These are phyloP conservation scores for Ustilaginoidea virens DNA, from an alignment of 2,329 filamentous ascomycete species.

Conservation along the genomic window DNA sequence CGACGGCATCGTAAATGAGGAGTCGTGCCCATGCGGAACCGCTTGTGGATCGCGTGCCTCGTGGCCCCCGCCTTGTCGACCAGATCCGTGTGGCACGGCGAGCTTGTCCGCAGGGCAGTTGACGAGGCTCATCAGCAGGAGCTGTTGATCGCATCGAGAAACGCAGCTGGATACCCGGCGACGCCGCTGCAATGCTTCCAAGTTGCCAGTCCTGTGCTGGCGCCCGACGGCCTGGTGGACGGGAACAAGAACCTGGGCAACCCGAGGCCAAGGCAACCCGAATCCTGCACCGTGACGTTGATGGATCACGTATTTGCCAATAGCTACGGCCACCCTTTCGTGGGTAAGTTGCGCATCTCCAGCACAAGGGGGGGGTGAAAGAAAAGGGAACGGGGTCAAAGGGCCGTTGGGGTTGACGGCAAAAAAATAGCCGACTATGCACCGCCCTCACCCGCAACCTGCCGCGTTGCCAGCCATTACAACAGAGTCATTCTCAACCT, in stretches of 20 bases:
- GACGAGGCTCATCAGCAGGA: background rate
- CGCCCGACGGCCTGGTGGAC: constrained; percentile 21
- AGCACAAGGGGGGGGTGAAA: no score
- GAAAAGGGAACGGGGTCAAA: no score
- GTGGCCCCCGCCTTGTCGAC: background rate
- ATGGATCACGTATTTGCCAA: constrained; percentile 57
- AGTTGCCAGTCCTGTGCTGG: constrained; percentile 50
- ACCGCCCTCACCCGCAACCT: constrained; percentile 37
- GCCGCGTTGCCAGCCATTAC: constrained; percentile 54
- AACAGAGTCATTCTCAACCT: constrained; percentile 64
- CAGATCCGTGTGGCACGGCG: no score
- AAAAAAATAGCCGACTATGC: constrained; percentile 5
- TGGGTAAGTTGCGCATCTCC: constrained; percentile 36
- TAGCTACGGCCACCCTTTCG: constrained; percentile 60
- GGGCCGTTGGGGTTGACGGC: no score
- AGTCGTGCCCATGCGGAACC: constrained; percentile 2
- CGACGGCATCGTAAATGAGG: no score
- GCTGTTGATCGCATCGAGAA: background rate
- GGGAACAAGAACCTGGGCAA: constrained; percentile 4
- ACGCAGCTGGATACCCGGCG: background rate
- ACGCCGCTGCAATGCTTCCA: constrained; percentile 42
- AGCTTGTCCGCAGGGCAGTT: background rate
- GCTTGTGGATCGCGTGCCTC: constrained; percentile 1
- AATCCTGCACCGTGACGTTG: constrained; percentile 37
- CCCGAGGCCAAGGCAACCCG: background rate